Conservation (phyloP, 75 land plant genomes). For the Cunninghamia lanceolata region DNA sequence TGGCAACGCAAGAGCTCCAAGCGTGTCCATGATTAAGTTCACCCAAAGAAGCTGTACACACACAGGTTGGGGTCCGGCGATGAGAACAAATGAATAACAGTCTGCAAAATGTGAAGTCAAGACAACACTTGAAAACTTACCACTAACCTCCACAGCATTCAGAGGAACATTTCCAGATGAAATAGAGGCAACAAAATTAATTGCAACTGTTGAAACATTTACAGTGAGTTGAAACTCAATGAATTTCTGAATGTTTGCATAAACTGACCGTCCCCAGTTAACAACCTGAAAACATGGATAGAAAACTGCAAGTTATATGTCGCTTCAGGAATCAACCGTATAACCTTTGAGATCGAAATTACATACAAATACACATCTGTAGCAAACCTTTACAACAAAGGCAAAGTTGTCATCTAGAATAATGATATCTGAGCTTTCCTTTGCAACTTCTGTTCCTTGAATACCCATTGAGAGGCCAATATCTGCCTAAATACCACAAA, state of each 20-base stretch:
- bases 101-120: too few species aligned
- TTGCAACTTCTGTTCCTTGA: conserved; percentile 97
- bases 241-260: conserved; percentile 95
- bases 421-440: conserved; percentile 94
- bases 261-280: too few species aligned
- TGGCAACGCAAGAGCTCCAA: conserved; percentile 98
- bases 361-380: neutral
- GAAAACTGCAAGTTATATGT: neutral
- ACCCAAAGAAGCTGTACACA: conserved; percentile 90
- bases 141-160: conserved; percentile 80
- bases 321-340: neutral
- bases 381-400: conserved; percentile 88
- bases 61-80: neutral
- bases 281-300: conserved; percentile 31
- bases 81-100: neutral
- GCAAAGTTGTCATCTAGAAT: too few species aligned
- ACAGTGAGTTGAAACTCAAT: conserved; percentile 97
- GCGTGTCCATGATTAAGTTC: conserved; percentile 97
- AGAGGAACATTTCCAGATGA: conserved; percentile 80
- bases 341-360: neutral
- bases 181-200: conserved; percentile 90
- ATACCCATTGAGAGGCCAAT: too few species aligned
- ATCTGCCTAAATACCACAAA: too few species aligned
- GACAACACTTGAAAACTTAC: neutral
- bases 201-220: conserved; percentile 81